Percentiles rank a stretch among this genome's conserved stretches.
These are phyloP conservation scores for Beauveria brongniartii DNA, from an alignment of 2,329 filamentous ascomycete genomes.

Conservation along the genomic window DNA sequence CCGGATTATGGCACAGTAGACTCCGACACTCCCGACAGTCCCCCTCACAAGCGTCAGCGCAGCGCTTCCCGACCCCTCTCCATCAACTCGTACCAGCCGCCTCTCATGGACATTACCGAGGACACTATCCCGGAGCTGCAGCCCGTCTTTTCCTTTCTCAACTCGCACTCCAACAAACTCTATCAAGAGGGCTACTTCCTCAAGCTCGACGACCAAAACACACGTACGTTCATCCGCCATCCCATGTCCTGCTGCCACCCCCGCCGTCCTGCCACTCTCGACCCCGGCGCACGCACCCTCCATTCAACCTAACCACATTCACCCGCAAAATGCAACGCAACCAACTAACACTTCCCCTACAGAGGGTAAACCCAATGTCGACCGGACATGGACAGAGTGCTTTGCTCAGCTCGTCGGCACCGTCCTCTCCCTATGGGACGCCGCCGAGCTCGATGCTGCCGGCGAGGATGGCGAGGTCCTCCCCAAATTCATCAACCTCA, in stretches of 20 bases:
- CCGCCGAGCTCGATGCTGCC: slow-evolving; percentile 79
- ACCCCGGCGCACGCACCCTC: background rate
- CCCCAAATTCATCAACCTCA: slow-evolving; percentile 91
- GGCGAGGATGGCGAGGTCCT: slow-evolving; percentile 78
- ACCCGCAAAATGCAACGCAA: background rate
- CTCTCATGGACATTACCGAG: slow-evolving; percentile 73
- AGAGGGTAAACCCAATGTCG: slow-evolving; percentile 81
- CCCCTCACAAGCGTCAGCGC: slow-evolving; percentile 34
- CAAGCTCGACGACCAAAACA: slow-evolving; percentile 91
- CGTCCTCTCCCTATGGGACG: slow-evolving; percentile 92
- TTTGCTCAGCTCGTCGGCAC: slow-evolving; percentile 96
- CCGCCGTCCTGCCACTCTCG: background rate
- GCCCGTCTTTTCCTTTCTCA: slow-evolving; percentile 88
- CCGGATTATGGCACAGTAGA: slow-evolving; percentile 22
- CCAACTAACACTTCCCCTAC: slow-evolving; percentile 19
- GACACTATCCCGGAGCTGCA: slow-evolving; percentile 89
- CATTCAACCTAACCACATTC: background rate
- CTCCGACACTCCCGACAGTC: slow-evolving; percentile 34
- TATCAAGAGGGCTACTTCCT: slow-evolving; percentile 98
- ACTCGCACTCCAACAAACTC: slow-evolving; percentile 90
- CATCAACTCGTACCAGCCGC: slow-evolving; percentile 80
- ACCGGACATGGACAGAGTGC: slow-evolving; percentile 90
- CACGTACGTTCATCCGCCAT: slow-evolving; percentile 51
- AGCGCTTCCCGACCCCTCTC: slow-evolving; percentile 66
- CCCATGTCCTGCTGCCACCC: background rate